Percentiles rank a stretch among this genome's conserved stretches.
Evolutionary conservation across 2,329 filamentous ascomycete genomes (phyloP).

Genomic region (Lizonia empirigonia): DNA sequence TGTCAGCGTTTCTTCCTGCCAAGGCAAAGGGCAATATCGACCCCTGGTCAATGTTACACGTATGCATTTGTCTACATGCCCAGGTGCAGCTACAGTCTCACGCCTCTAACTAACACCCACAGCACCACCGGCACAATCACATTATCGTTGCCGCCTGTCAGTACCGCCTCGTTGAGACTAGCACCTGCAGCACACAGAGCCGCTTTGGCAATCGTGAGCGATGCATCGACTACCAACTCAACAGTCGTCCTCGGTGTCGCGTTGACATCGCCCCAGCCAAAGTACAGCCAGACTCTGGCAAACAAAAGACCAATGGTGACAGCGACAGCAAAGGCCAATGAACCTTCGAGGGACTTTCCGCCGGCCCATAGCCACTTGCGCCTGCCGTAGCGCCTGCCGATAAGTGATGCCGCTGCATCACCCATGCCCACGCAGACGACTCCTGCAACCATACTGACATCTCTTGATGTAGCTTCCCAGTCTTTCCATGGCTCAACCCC

Average conservation of each 20-base stretch:
- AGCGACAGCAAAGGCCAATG: conserved; percentile 76
- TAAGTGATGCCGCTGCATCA: conserved; percentile 88
- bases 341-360: conserved; percentile 92
- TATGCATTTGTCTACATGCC: conserved; percentile 3
- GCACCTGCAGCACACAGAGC: conserved; percentile 73
- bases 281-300: conserved; percentile 73
- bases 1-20: neutral
- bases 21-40: neutral
- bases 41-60: neutral
- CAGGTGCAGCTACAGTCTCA: conserved; percentile 59
- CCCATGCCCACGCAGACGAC: conserved; percentile 95
- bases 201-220: conserved; percentile 61
- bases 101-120: conserved; percentile 87
- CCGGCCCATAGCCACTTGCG: conserved; percentile 97
- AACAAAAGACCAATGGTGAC: conserved; percentile 76
- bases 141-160: conserved; percentile 98
- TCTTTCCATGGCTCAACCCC: conserved; percentile 64
- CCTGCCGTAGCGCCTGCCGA: conserved; percentile 83
- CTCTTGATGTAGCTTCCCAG: conserved; percentile 75
- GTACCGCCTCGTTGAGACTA: conserved; percentile 90
- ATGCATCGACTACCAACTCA: conserved; percentile 28
- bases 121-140: conserved; percentile 92
- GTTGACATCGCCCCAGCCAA: conserved; percentile 67
- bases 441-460: conserved; percentile 89
- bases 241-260: conserved; percentile 51